A percentile compares a stretch with the other conserved stretches of the same genome.
Evolutionary conservation across 495 filamentous ascomycete genomes (phyloP).

Genomic region (Neurospora discreta): DNA sequence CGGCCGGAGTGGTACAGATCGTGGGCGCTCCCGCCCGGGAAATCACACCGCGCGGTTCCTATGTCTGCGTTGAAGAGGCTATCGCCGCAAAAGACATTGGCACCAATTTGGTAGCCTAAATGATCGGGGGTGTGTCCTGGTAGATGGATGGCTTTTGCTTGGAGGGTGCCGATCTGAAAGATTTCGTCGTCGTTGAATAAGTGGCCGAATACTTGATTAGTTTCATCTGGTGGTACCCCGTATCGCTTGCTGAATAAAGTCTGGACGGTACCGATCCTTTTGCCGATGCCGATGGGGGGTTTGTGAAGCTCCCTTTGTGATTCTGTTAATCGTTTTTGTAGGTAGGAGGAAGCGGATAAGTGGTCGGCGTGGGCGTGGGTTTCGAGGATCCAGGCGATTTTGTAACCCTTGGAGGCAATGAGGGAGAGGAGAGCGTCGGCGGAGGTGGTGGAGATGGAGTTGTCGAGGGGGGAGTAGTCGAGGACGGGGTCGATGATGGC

Average conservation of each 20-base stretch:
- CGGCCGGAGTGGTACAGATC: constrained; percentile 34
- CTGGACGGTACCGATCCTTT: constrained; percentile 44
- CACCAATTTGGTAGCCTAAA: constrained; percentile 40
- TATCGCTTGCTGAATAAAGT: constrained; percentile 37
- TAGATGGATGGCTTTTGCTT: constrained; percentile 39
- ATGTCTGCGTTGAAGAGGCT: constrained; percentile 48
- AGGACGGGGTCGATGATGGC: constrained; percentile 51
- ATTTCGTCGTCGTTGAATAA: constrained; percentile 42
- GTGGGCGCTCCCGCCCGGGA: constrained; percentile 41
- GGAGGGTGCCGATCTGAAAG: constrained; percentile 37
- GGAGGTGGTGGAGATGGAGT: constrained; percentile 32
- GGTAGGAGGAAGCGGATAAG: constrained; percentile 43
- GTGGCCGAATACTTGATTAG: constrained; percentile 36
- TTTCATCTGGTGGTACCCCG: constrained; percentile 29
- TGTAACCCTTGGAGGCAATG: constrained; percentile 30
- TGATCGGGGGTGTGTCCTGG: constrained; percentile 56
- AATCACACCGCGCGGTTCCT: constrained; percentile 48
- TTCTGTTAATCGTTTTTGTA: constrained; percentile 30
- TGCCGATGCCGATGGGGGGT: constrained; percentile 42
- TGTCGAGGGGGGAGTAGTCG: constrained; percentile 38
- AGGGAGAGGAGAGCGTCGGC: constrained; percentile 39
- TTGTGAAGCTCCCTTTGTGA: constrained; percentile 1
- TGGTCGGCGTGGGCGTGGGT: constrained; percentile 55
- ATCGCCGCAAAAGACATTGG: constrained; percentile 49
- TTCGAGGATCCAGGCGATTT: constrained; percentile 41